Conservation (phyloP, 2,329 filamentous ascomycete genomes). For the Xylogone sp. region DNA sequence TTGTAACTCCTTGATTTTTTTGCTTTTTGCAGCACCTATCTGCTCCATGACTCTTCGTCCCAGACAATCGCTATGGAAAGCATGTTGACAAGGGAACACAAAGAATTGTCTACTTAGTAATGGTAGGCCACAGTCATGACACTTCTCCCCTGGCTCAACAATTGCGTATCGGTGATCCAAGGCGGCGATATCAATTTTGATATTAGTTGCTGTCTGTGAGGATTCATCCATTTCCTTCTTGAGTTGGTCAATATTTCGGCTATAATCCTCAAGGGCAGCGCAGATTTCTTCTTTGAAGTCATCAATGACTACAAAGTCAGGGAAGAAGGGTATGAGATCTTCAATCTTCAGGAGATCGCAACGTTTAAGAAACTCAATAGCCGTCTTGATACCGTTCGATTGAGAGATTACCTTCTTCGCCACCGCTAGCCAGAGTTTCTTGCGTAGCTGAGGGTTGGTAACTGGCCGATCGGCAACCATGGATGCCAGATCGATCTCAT, state of each 20-base stretch:
- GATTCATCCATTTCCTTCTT: constrained; percentile 96
- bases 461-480: constrained; percentile 84
- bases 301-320: constrained; percentile 97
- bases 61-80: constrained; percentile 93
- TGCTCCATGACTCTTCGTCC: constrained; percentile 82
- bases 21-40: constrained; percentile 69
- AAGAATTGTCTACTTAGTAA: constrained; percentile 91
- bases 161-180: constrained; percentile 91
- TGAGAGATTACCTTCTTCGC: constrained; percentile 90
- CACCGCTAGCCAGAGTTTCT: constrained; percentile 93
- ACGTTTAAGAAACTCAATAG: constrained; percentile 88
- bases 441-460: constrained; percentile 74
- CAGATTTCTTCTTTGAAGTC: constrained; percentile 99
- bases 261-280: constrained; percentile 87
- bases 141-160: constrained; percentile 92
- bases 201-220: constrained; percentile 82
- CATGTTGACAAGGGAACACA: constrained; percentile 97
- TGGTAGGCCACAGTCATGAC: constrained; percentile 82
- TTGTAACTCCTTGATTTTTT: constrained; percentile 82
- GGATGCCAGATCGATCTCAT: constrained; percentile 84
- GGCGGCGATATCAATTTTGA: constrained; percentile 82
- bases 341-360: constrained; percentile 93
- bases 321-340: constrained; percentile 96
- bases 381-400: constrained; percentile 82
- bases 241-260: constrained; percentile 80